These are phyloP conservation scores for Fusarium solani-melongenae DNA, from an alignment of 2,329 filamentous ascomycete species.

Conservation along the genomic window DNA sequence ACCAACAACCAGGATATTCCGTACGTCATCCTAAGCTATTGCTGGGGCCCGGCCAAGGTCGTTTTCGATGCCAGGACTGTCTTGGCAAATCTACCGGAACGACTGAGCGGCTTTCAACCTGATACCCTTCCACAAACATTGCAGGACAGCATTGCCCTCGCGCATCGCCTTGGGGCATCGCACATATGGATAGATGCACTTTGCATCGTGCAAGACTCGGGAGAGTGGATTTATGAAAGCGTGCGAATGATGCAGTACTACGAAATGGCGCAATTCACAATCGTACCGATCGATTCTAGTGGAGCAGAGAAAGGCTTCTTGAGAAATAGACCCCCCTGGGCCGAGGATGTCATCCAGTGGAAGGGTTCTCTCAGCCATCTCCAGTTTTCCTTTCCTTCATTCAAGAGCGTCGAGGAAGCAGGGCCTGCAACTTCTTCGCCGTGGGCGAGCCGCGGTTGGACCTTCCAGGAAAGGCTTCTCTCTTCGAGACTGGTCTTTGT, in stretches of 20 bases:
- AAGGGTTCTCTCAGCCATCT: neutral
- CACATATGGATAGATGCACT: neutral
- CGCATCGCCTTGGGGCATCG: neutral
- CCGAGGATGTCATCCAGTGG: neutral
- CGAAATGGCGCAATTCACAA: constrained; percentile 7
- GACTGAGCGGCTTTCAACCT: neutral
- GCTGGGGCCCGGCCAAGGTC: neutral
- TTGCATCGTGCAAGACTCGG: neutral
- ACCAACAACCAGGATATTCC: neutral
- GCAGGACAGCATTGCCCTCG: neutral
- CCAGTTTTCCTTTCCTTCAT: neutral
- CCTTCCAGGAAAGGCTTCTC: neutral
- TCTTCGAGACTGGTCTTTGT: neutral
- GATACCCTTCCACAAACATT: neutral
- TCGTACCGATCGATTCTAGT: neutral
- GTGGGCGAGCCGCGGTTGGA: neutral
- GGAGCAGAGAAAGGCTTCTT: neutral
- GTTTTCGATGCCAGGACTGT: neutral
- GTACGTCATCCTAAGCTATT: neutral
- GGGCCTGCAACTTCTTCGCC: neutral
- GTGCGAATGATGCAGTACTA: constrained; percentile 16
- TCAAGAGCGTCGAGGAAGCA: neutral
- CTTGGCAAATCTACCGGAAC: neutral
- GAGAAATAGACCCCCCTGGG: neutral
- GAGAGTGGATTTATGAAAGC: constrained; percentile 11